phyloP scores from a whole-genome alignment of 768 basidiomycete species.

The Leccinum obscurum region DNA sequence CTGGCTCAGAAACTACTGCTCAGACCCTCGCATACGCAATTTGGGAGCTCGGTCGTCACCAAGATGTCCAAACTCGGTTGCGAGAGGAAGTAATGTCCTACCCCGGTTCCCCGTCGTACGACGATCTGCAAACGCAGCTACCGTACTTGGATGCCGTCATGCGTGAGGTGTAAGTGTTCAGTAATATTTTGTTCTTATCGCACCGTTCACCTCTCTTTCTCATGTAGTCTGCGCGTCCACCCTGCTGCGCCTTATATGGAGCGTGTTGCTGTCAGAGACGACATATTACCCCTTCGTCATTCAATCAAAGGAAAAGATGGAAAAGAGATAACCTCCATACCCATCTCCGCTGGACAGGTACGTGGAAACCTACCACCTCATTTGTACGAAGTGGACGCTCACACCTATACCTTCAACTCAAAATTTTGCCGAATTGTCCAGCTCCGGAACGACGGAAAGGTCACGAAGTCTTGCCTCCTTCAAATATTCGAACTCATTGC shows the following conservation, averaged over 20 bases:
- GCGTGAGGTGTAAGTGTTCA: constrained; percentile 5
- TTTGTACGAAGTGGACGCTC: not conserved
- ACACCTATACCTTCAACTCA: too few species aligned
- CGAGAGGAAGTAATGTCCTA: constrained; percentile 3
- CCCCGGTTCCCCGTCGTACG: constrained; percentile 5
- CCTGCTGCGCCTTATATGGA: constrained; percentile 5
- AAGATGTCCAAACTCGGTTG: not conserved
- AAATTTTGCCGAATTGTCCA: too few species aligned
- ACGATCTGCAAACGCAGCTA: constrained; percentile 6
- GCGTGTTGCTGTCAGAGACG: constrained; percentile 4
- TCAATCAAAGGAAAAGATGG: constrained; percentile 2
- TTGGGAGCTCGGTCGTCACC: constrained; percentile 9
- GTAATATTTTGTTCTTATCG: not conserved
- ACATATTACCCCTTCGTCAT: constrained; percentile 5
- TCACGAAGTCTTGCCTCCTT: too few species aligned
- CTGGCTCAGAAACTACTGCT: constrained; percentile 5
- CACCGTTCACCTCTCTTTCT: not conserved
- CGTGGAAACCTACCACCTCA: not conserved
- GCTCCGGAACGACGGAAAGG: too few species aligned
- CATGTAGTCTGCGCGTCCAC: constrained; percentile 1
- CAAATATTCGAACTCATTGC: too few species aligned
- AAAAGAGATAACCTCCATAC: constrained; percentile 4
- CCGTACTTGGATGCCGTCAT: constrained; percentile 9
- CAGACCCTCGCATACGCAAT: constrained; percentile 8
- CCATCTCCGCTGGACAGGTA: constrained; percentile 8